Evolutionary conservation across 148 eudicot species (phyloP).

Genomic region (Vaccinium macrocarpon): DNA sequence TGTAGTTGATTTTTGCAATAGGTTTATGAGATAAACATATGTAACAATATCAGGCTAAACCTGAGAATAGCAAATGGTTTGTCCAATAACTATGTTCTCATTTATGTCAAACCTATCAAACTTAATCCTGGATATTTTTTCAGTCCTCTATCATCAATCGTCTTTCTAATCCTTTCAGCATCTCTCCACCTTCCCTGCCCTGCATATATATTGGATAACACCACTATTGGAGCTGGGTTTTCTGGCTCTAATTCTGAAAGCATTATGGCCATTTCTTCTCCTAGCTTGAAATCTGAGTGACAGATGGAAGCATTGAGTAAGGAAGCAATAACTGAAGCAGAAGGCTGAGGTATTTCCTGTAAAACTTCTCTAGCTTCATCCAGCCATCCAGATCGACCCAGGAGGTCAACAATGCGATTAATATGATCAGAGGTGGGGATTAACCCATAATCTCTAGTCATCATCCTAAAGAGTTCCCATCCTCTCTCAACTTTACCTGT

Average conservation of each 20-base stretch:
- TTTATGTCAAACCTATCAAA: slow-evolving; percentile 28
- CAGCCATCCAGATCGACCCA: slow-evolving; percentile 65
- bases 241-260: slow-evolving; percentile 53
- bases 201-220: slow-evolving; percentile 67
- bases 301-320: slow-evolving; percentile 62
- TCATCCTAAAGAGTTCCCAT: slow-evolving; percentile 49
- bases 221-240: slow-evolving; percentile 54
- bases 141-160: slow-evolving; percentile 42
- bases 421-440: slow-evolving; percentile 54
- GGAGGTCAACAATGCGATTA: slow-evolving; percentile 61
- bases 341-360: slow-evolving; percentile 36
- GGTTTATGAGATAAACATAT: background rate
- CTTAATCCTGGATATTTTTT: slow-evolving; percentile 57
- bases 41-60: slow-evolving; percentile 9
- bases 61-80: background rate
- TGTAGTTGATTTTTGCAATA: slow-evolving; percentile 20
- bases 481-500: slow-evolving; percentile 56
- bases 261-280: slow-evolving; percentile 55
- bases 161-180: slow-evolving; percentile 51
- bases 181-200: slow-evolving; percentile 72
- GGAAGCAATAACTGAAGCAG: slow-evolving; percentile 51
- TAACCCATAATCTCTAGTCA: slow-evolving; percentile 45
- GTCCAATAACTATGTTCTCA: background rate
- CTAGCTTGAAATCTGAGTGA: slow-evolving; percentile 47
- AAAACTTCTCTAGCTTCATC: slow-evolving; percentile 58